Percentiles rank a stretch among this genome's conserved stretches.
Evolutionary conservation across 345 rosid genomes (phyloP).

Genomic region (Aquilaria malaccensis): DNA sequence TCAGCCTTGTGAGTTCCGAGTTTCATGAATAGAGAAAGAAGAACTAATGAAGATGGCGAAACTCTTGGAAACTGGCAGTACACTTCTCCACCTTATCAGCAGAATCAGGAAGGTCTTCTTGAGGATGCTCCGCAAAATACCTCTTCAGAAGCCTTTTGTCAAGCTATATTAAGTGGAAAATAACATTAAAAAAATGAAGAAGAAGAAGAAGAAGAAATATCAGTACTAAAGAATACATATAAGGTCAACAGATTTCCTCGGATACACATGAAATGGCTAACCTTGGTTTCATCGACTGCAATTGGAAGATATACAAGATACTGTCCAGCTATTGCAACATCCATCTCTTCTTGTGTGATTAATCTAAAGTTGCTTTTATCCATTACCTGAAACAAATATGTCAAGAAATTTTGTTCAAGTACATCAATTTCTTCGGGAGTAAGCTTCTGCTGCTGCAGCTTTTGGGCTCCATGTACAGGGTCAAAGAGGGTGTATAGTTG

Average conservation of each 20-base stretch:
- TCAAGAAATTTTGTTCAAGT: conserved; percentile 85
- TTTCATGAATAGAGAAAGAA: conserved; percentile 5
- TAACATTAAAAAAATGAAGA: conserved; percentile 2
- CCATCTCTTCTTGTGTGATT: conserved; percentile 74
- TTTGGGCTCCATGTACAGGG: conserved; percentile 69
- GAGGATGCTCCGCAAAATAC: conserved; percentile 63
- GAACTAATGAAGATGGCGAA: background rate
- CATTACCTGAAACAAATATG: conserved; percentile 91
- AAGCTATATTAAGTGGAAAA: conserved; percentile 49
- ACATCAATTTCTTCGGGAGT: conserved; percentile 56
- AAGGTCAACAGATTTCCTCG: background rate
- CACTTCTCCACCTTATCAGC: conserved; percentile 58
- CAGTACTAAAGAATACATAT: background rate
- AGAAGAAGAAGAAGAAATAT: background rate
- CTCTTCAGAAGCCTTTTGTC: conserved; percentile 72
- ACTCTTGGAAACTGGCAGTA: background rate
- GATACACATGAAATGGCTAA: conserved; percentile 16
- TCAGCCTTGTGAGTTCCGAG: background rate
- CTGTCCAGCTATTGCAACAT: conserved; percentile 83
- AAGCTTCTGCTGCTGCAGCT: conserved; percentile 70
- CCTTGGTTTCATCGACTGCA: conserved; percentile 85
- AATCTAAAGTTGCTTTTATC: conserved; percentile 93
- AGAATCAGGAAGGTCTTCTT: conserved; percentile 69
- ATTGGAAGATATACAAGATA: conserved; percentile 93
- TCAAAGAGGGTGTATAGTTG: conserved; percentile 92